A percentile compares a stretch with the other conserved stretches of the same genome.
These are phyloP conservation scores for Diddensiella santjacobensis DNA, from an alignment of 805 yeast genomes.

Conservation along the genomic window DNA sequence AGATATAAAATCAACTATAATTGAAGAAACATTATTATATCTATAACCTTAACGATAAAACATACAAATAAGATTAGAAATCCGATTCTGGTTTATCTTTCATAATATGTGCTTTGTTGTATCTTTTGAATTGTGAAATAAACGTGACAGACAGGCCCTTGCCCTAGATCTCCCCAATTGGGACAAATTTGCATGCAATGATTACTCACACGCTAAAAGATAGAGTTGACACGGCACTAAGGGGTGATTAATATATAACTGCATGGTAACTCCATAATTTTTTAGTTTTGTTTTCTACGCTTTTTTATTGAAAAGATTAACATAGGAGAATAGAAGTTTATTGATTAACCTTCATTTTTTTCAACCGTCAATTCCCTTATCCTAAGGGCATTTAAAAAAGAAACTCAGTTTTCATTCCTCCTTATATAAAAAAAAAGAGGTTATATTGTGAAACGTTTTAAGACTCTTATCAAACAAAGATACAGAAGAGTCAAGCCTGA, in stretches of 20 bases:
- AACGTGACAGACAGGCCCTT: no score
- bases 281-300: neutral
- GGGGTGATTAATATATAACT: neutral
- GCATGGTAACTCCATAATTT: neutral
- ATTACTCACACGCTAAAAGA: conserved; percentile 6
- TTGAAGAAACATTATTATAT: no score
- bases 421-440: neutral
- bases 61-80: no score
- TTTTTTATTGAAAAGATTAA: neutral
- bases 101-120: no score
- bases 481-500: neutral
- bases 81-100: no score
- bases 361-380: neutral
- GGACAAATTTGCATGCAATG: conserved; percentile 3
- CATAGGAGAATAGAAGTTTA: neutral
- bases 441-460: neutral
- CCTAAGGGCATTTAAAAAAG: neutral
- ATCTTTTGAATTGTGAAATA: no score
- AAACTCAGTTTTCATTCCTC: no score
- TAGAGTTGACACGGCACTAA: conserved; percentile 3
- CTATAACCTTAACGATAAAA: no score
- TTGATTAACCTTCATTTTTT: neutral
- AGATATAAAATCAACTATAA: no score
- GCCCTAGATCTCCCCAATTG: no score
- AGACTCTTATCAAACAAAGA: neutral